Evolutionary conservation across 2,329 filamentous ascomycete genomes (phyloP).

Genomic region (Sporothrix sp.): DNA sequence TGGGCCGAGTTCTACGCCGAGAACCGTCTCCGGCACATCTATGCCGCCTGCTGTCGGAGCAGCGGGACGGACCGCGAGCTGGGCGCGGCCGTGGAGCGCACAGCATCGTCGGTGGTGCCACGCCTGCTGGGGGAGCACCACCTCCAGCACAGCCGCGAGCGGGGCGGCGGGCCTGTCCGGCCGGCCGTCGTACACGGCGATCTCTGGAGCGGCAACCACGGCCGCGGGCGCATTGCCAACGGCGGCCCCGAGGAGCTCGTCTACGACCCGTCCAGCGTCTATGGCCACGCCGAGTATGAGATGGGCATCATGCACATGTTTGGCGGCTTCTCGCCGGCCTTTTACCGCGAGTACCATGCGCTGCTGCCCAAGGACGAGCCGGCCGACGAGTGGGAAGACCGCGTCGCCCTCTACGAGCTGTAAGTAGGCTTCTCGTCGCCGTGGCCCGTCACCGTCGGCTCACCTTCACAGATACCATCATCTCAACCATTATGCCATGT

Average conservation of each 20-base stretch:
- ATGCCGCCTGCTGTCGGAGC: slow-evolving; percentile 44
- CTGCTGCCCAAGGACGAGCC: slow-evolving; percentile 74
- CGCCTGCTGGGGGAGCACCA: slow-evolving; percentile 60
- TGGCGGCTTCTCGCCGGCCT: slow-evolving; percentile 65
- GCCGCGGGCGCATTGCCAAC: slow-evolving; percentile 49
- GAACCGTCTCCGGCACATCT: slow-evolving; percentile 58
- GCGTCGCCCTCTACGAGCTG: slow-evolving; percentile 72
- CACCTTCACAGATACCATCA: slow-evolving; percentile 61
- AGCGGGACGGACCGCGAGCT: slow-evolving; percentile 59
- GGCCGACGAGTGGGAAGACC: slow-evolving; percentile 72
- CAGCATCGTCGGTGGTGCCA: slow-evolving; percentile 58
- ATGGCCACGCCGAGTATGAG: slow-evolving; percentile 83
- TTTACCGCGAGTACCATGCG: slow-evolving; percentile 68
- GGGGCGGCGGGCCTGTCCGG: slow-evolving; percentile 39
- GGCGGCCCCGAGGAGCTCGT: slow-evolving; percentile 56
- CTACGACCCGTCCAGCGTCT: slow-evolving; percentile 72
- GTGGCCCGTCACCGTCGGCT: neutral
- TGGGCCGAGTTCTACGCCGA: slow-evolving; percentile 86
- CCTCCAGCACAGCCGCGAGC: slow-evolving; percentile 30
- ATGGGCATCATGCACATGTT: slow-evolving; percentile 96
- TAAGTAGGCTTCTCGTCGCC: slow-evolving; percentile 36
- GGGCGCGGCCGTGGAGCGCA: slow-evolving; percentile 51
- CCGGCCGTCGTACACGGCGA: slow-evolving; percentile 86
- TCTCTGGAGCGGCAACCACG: slow-evolving; percentile 84
- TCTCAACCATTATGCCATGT: slow-evolving; percentile 78